Percentiles rank a stretch among this genome's conserved stretches.
These are phyloP conservation scores for Scheffersomyces titani DNA, from an alignment of 1,139 yeast species.

Conservation along the genomic window DNA sequence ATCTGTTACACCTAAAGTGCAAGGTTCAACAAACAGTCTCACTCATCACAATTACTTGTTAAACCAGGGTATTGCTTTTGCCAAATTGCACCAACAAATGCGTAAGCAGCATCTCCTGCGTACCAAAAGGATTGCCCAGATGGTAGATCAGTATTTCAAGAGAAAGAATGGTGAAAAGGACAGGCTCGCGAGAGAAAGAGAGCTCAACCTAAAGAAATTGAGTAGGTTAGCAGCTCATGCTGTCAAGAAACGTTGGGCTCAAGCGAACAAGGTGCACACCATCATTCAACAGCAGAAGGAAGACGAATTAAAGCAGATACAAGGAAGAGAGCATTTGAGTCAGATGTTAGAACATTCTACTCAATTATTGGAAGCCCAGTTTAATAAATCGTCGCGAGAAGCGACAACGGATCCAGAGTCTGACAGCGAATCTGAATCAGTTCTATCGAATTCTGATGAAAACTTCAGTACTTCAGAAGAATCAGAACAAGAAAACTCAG, in stretches of 20 bases:
- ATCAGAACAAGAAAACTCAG: constrained; percentile 3
- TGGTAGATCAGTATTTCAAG: constrained; percentile 86
- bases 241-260: constrained; percentile 86
- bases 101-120: constrained; percentile 66
- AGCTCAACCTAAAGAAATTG: constrained; percentile 62
- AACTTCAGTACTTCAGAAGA: constrained; percentile 10
- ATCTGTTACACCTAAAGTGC: constrained; percentile 39
- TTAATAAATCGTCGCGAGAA: constrained; percentile 41
- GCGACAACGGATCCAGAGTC: constrained; percentile 15
- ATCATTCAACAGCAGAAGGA: constrained; percentile 54
- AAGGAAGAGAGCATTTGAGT: constrained; percentile 86
- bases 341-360: constrained; percentile 92
- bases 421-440: constrained; percentile 13
- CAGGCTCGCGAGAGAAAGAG: constrained; percentile 69
- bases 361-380: constrained; percentile 82
- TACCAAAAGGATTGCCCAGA: constrained; percentile 72
- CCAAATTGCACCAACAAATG: constrained; percentile 70
- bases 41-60: constrained; percentile 74
- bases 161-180: constrained; percentile 89
- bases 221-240: constrained; percentile 83
- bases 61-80: constrained; percentile 72
- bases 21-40: constrained; percentile 42
- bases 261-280: constrained; percentile 82
- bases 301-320: constrained; percentile 68
- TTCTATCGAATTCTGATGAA: constrained; percentile 16